Evolutionary conservation across 257 asterid genomes (phyloP), one percentile per base, ranked within the genome.

Genomic region (Solanum okadae): DNA sequence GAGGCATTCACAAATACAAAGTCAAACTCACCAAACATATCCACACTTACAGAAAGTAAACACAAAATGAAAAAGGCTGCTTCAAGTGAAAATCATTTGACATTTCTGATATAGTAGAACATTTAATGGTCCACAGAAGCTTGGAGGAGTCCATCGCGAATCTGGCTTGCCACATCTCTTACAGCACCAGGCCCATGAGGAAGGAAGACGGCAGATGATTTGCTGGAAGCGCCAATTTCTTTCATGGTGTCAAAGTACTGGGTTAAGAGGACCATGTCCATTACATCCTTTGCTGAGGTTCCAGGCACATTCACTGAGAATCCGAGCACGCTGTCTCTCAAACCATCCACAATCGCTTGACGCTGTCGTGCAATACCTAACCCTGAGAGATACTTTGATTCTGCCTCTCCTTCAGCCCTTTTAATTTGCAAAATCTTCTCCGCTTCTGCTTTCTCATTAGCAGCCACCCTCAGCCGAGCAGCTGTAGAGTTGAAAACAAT

Each of bases 111-210:
- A 29, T 6, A 29, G 63, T 12, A 29, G 76, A 73, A 83, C 77
- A 61, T 83, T 42, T 84, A 72, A 13, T 59, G 78, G 15, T 59
- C 13, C 12, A 84, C 34, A 33, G 86, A 70, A 70, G 88, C 89
- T 75, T 90, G 90, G 44, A 90, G 89, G 31, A 90, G 90, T 5
- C 92, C 92, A 75, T 90, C 90, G 16, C 89, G 89, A 52, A 90
- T 88, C 90, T 90, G 92, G 67, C 56, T 27, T 11, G 92, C 90
- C 71, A 90, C 86, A n/a, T 90, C 92, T 25, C 86, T 42, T 2
- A 88, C 90, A 18, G 90, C 92, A 42, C 92, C 92, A 49, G 90
- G 91, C 23, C 91, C 91, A 11, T 90, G 91, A 18, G 91, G 91
- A 68, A 90, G 44, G 83, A 87, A 90, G 34, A 90, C 73, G 18